Evolutionary conservation across 2,329 filamentous ascomycete genomes (phyloP), one percentile per base, ranked within the genome.

Genomic region (Myriosclerotinia curreyana): DNA sequence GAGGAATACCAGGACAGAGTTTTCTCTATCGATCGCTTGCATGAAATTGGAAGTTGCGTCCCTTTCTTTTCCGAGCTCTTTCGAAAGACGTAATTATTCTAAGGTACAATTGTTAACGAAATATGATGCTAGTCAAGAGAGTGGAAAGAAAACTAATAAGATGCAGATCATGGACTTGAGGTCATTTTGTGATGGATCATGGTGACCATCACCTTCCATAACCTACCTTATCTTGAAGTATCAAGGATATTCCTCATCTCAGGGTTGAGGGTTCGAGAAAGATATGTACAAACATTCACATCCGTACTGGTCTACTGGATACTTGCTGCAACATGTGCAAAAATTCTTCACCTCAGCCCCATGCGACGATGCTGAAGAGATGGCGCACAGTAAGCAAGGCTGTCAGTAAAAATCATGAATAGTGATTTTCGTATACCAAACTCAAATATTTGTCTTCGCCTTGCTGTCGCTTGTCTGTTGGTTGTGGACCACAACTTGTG

Each of bases 171-270:
- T 44, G 61, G 34, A 63, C 44, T 42, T 51, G 53, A 63, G 31
- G 52, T 25, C 50, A 44, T 58, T 63, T 38, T 50, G 61, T 40
- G 14, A 36, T 25, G 51, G 40, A 62, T 56, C 40, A 62, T 38
- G 60, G 42, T 25, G 31, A 48, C 42, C 46, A 31, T 31, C 28
- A 31, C 28, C 34, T 42, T 54, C 60, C 25, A 5, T 50, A 50
- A 34, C 53, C 61, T 59, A 34, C 53, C 61, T 58, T 59, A 59
- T 63, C 61, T 63, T 59, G 52, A 56, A 63, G 61, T 34, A 56
- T 63, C 53, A 63, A 63, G 61, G 61, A 42, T 63, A 12, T 58
- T 63, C 51, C 52, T 63, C 31, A 38, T n/a, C 55, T 20, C 42
- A 49, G 53, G 60, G 52, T 34, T 50, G 38, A 58, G 61, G 61